Conservation (phyloP, 1,284 basidiomycete species). For the Pholiota adiposa region DNA sequence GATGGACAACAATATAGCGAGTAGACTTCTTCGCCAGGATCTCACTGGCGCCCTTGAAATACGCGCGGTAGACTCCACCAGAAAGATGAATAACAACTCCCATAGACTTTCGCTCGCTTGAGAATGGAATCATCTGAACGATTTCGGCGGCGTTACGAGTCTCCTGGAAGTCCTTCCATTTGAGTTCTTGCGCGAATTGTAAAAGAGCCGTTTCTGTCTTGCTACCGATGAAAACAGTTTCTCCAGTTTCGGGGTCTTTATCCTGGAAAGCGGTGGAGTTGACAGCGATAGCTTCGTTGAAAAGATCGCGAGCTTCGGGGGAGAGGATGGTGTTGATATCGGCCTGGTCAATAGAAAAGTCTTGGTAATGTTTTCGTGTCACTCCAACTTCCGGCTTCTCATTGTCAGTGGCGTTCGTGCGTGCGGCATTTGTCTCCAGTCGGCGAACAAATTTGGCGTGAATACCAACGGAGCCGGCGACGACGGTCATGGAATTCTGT, state of each 20-base stretch:
- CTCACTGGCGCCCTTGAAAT: constrained; percentile 94
- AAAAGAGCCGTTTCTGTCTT: constrained; percentile 97
- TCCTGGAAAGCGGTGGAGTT: constrained; percentile 98
- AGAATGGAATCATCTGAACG: constrained; percentile 94
- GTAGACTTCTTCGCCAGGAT: constrained; percentile 83
- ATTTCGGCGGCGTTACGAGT: constrained; percentile 72
- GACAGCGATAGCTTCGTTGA: constrained; percentile 89
- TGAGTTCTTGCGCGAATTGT: constrained; percentile 85
- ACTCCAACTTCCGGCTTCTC: constrained; percentile 39
- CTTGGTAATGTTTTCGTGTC: constrained; percentile 53
- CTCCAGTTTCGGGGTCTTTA: constrained; percentile 65
- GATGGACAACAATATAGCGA: constrained; percentile 71
- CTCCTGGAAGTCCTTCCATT: constrained; percentile 80
- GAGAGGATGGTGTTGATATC: constrained; percentile 71
- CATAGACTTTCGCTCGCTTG: constrained; percentile 95
- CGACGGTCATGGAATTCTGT: constrained; percentile 94
- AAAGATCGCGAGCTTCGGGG: constrained; percentile 64
- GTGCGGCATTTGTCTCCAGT: constrained; percentile 74
- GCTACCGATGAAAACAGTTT: constrained; percentile 82
- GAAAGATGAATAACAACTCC: constrained; percentile 81
- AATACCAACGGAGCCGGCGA: constrained; percentile 93
- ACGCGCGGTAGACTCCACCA: constrained; percentile 70
- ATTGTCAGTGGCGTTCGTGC: constrained; percentile 76
- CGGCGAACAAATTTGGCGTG: constrained; percentile 91
- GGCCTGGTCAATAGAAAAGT: constrained; percentile 86